These are phyloP conservation scores for Botrytis aclada DNA, from an alignment of 2,329 filamentous ascomycete species.

Conservation along the genomic window DNA sequence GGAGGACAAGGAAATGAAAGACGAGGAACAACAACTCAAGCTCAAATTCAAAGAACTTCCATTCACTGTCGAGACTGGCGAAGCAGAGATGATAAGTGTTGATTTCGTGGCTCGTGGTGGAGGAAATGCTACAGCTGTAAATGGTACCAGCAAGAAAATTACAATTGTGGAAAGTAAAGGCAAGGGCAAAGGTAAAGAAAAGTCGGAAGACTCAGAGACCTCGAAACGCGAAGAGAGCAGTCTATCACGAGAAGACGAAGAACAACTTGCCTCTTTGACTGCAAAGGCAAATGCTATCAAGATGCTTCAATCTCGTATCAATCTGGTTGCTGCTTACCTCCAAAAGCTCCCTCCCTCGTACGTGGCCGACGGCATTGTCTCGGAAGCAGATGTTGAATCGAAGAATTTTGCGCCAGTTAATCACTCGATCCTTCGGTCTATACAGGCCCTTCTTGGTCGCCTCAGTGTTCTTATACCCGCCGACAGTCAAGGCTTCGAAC, in stretches of 20 bases:
- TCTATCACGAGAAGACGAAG: slow-evolving; percentile 58
- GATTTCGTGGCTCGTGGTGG: slow-evolving; percentile 86
- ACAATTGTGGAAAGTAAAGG: slow-evolving; percentile 33
- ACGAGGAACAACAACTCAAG: slow-evolving; percentile 52
- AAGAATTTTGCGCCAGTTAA: slow-evolving; percentile 41
- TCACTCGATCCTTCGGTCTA: slow-evolving; percentile 77
- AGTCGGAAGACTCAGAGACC: slow-evolving; percentile 31
- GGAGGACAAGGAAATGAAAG: slow-evolving; percentile 71
- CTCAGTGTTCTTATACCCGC: slow-evolving; percentile 76
- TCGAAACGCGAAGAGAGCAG: slow-evolving; percentile 48
- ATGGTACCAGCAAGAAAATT: slow-evolving; percentile 33
- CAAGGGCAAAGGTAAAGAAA: slow-evolving; percentile 36
- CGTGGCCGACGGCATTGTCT: slow-evolving; percentile 47
- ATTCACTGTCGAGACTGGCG: slow-evolving; percentile 87
- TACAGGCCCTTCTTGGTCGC: slow-evolving; percentile 80
- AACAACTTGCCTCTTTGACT: slow-evolving; percentile 65
- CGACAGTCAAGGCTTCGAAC: slow-evolving; percentile 60
- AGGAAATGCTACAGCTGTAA: slow-evolving; percentile 69
- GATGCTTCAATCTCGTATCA: slow-evolving; percentile 79
- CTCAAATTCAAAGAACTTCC: slow-evolving; percentile 79
- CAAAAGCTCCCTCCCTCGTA: slow-evolving; percentile 66
- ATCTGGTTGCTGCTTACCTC: slow-evolving; percentile 74
- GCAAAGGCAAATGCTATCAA: slow-evolving; percentile 91
- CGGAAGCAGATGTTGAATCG: slow-evolving; percentile 30
- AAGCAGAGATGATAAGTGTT: slow-evolving; percentile 97